Conservation (phyloP, 176 grass and related monocot genomes). For the Ensete glaucum region DNA sequence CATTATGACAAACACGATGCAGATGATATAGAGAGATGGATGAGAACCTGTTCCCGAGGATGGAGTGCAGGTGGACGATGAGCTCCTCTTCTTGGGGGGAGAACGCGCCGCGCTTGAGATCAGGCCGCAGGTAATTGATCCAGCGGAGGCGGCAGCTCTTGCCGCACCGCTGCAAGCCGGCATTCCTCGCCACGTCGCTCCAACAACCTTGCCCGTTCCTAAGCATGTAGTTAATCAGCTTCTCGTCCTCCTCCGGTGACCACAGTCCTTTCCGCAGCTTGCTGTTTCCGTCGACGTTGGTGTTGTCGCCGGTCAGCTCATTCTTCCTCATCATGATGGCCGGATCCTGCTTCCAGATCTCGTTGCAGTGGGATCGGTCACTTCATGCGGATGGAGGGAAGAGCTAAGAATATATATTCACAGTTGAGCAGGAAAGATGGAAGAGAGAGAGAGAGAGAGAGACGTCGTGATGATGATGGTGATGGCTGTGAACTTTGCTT, state of each 20-base stretch:
- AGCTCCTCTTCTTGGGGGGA: constrained; percentile 91
- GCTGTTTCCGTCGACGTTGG: neutral
- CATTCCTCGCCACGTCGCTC: constrained; percentile 93
- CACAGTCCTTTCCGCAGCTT: constrained; percentile 94
- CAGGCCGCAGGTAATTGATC: constrained; percentile 97
- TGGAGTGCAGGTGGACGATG: constrained; percentile 83
- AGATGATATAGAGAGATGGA: neutral
- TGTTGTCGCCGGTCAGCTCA: too few relatives aligned
- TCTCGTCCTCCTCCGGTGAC: constrained; percentile 98
- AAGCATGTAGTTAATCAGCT: constrained; percentile 81
- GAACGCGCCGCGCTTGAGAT: constrained; percentile 97
- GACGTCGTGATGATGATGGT: constrained; percentile 69
- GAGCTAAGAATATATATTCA: constrained; percentile 8
- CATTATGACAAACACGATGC: too few relatives aligned
- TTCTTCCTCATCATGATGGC: constrained; percentile 55
- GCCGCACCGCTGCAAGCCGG: constrained; percentile 82
- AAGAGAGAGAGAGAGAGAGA: constrained; percentile 19
- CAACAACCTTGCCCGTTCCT: constrained; percentile 85
- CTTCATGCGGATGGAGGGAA: constrained; percentile 14
- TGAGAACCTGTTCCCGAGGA: constrained; percentile 80
- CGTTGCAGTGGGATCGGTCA: neutral
- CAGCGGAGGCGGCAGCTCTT: constrained; percentile 99
- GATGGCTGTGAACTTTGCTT: constrained; percentile 87
- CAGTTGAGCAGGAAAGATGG: constrained; percentile 11
- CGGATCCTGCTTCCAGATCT: too few relatives aligned